Evolutionary conservation across 1,284 basidiomycete species (phyloP).

Genomic region (Entoloma clypeatum): DNA sequence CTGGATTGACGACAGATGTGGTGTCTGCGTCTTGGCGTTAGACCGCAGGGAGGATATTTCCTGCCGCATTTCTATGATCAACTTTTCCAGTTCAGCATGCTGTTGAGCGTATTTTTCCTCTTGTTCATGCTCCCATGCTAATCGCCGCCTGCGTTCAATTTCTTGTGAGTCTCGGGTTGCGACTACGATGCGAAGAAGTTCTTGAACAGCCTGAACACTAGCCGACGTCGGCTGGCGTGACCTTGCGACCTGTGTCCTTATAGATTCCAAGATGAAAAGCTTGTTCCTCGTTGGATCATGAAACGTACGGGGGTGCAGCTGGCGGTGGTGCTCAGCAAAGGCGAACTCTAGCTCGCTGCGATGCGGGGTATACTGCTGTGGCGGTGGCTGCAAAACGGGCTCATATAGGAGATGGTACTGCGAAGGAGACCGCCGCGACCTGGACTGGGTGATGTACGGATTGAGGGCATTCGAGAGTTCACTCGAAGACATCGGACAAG

Average conservation of each 20-base stretch:
- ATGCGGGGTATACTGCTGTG: slow-evolving; percentile 41
- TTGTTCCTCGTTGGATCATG: background rate
- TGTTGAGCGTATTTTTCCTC: slow-evolving; percentile 52
- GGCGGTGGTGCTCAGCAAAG: slow-evolving; percentile 45
- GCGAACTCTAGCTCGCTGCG: slow-evolving; percentile 59
- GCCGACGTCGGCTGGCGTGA: slow-evolving; percentile 27
- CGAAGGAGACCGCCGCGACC: slow-evolving; percentile 28
- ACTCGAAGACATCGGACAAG: slow-evolving; percentile 48
- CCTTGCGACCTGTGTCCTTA: slow-evolving; percentile 7
- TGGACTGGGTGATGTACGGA: slow-evolving; percentile 51
- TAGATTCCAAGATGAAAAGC: background rate
- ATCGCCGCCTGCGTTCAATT: slow-evolving; percentile 50
- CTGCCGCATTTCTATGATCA: slow-evolving; percentile 53
- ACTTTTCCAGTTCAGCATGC: slow-evolving; percentile 57
- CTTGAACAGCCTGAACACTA: slow-evolving; percentile 47
- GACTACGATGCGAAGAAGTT: slow-evolving; percentile 51
- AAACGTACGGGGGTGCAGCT: slow-evolving; percentile 25
- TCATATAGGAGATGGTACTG: slow-evolving; percentile 26
- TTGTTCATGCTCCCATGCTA: slow-evolving; percentile 66
- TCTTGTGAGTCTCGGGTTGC: slow-evolving; percentile 55
- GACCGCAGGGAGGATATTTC: slow-evolving; percentile 53
- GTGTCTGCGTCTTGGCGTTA: slow-evolving; percentile 27
- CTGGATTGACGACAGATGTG: slow-evolving; percentile 18
- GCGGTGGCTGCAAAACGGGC: slow-evolving; percentile 26
- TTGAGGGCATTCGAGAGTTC: slow-evolving; percentile 76